Base-by-base conservation (phyloP, 2,329 filamentous ascomycete genomes). In the Diaporthe amygdali region DNA sequence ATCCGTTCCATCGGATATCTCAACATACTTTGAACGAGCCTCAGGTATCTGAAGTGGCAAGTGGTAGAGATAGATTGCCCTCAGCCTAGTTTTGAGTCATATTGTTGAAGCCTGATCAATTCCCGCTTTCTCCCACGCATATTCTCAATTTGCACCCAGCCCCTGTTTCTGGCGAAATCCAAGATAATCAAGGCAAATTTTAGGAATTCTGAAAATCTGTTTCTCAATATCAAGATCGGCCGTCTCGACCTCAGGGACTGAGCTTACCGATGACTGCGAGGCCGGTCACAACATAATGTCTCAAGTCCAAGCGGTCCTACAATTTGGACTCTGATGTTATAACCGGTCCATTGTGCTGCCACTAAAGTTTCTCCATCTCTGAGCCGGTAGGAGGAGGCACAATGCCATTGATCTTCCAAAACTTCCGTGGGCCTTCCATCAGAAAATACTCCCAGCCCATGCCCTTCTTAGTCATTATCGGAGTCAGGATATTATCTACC, bases 401-500 rank as follows among this genome's bases (percentile, higher is more conserved):
- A 27, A 63, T 22, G 10, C 41, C 56, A 17, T 61, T 12, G 20
- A 61, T 61, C 56, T 61, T 61, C 56, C 56, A 61, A 20, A 61
- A 9, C 15, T 46, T 4, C 17, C 56, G 20, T 1, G 25, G 17
- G 27, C 56, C 39, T 32, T 61, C 39, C 12, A 46, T 22, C 4
- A 61, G 17, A 30, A 32, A 61, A 17, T 61, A 61, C 27, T 61
- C 56, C 56, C 56, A 61, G 17, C 56, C 56, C 56, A 61, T 61
- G 17, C 56, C 56, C 56, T 61, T 61, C 39, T 46, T 46, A 6
- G 56, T 61, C 56, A 61, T 61, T 27, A 39, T 61, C 8, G 56
- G 56, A 15, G 56, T 61, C 3, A 61, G 39, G 25, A 61, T 8
- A 0, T 32, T 22, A 32, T 61, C 56, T 1, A 61, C 20, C 5